A percentile compares a stretch with the other conserved stretches of the same genome.
Conservation (phyloP, 495 filamentous ascomycete species). For the Achaetomiella virescens region DNA sequence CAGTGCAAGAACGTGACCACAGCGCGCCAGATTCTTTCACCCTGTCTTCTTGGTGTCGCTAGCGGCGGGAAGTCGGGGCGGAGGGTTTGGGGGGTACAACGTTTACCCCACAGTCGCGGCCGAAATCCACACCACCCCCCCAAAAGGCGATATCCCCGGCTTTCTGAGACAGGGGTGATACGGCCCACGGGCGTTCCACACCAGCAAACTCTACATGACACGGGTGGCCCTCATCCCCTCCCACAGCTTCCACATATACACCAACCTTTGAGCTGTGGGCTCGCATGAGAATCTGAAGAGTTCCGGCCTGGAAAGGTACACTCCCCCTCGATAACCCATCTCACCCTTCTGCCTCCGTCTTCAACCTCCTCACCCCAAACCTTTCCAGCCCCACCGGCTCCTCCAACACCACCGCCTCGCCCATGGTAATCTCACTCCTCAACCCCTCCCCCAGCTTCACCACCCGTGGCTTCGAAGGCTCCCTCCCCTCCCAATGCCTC, state of each 20-base stretch:
- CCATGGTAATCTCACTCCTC: slow-evolving; percentile 31
- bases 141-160: background rate
- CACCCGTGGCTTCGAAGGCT: slow-evolving; percentile 19
- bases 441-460: background rate
- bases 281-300: too few relatives aligned
- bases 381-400: slow-evolving; percentile 38
- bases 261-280: too few relatives aligned
- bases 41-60: background rate
- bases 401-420: slow-evolving; percentile 34
- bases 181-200: too few relatives aligned
- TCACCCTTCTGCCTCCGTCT: too few relatives aligned
- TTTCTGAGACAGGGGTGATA: too few relatives aligned
- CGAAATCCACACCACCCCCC: too few relatives aligned
- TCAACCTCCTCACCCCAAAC: slow-evolving; percentile 26
- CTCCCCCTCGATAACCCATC: too few relatives aligned
- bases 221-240: background rate
- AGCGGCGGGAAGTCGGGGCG: background rate
- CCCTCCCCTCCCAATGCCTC: slow-evolving; percentile 51
- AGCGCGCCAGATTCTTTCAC: background rate
- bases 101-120: slow-evolving; percentile 7
- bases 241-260: too few relatives aligned
- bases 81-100: background rate
- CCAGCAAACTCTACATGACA: too few relatives aligned
- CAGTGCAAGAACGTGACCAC: too few relatives aligned
- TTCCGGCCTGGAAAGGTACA: too few relatives aligned